Percentiles rank a stretch among this genome's conserved stretches.
These are phyloP conservation scores for Grosmannia serpens DNA, from an alignment of 2,329 filamentous ascomycete species.

Conservation along the genomic window DNA sequence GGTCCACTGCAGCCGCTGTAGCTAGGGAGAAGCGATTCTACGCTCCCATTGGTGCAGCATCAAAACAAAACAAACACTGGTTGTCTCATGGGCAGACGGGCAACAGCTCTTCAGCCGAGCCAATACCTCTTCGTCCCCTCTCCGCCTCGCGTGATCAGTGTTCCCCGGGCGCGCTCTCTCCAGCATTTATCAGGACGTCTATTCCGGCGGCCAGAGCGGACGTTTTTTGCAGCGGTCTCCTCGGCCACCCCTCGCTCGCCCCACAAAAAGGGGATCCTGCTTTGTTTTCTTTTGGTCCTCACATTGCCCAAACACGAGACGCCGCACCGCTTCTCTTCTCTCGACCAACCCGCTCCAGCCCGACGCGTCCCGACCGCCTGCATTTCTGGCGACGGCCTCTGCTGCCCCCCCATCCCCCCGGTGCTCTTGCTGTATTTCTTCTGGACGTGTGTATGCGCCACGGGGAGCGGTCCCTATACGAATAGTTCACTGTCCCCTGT, in stretches of 20 bases:
- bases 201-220: not conserved
- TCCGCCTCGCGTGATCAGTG: no score
- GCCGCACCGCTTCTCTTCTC: not conserved
- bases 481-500: no score
- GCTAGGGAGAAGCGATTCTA: not conserved
- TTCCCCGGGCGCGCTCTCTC: no score
- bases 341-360: not conserved
- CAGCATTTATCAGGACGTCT: no score
- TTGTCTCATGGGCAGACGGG: not conserved
- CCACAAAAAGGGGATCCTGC: not conserved
- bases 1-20: not conserved
- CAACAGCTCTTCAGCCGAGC: no score
- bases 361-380: not conserved
- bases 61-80: slow-evolving; percentile 1
- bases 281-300: not conserved
- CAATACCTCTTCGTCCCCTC: no score
- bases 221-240: not conserved
- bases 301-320: not conserved
- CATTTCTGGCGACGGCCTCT: not conserved
- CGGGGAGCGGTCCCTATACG: no score
- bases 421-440: not conserved
- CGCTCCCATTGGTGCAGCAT: not conserved
- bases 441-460: not conserved
- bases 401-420: no score
- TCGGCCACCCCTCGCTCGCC: not conserved